phyloP scores from a whole-genome alignment of 805 yeast species.

The Yamadazyma kitorensis region DNA sequence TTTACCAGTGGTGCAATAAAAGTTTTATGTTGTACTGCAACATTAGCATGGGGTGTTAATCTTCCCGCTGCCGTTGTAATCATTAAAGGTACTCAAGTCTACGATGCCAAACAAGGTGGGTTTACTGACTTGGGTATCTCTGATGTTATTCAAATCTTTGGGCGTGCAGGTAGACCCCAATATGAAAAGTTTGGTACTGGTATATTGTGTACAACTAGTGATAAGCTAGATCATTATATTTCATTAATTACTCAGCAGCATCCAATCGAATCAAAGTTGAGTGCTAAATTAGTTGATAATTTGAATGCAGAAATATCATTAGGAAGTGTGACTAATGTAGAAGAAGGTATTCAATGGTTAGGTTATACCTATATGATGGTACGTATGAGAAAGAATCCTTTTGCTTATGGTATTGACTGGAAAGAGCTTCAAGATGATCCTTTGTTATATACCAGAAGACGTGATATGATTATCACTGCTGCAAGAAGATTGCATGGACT shows the following conservation, averaged over 20 bases:
- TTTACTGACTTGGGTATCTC: constrained; percentile 90
- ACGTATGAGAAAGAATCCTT: constrained; percentile 91
- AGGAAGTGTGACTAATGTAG: constrained; percentile 92
- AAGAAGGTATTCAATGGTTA: constrained; percentile 96
- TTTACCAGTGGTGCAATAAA: constrained; percentile 82
- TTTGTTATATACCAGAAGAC: constrained; percentile 64
- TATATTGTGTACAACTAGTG: constrained; percentile 79
- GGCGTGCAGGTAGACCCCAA: constrained; percentile 99
- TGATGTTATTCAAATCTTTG: constrained; percentile 96
- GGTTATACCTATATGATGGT: constrained; percentile 95
- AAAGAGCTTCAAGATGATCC: constrained; percentile 83
- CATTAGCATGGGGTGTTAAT: constrained; percentile 99
- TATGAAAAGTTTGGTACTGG: constrained; percentile 92
- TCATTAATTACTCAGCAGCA: constrained; percentile 88
- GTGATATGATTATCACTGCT: constrained; percentile 73
- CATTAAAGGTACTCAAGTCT: constrained; percentile 94
- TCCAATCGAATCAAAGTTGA: constrained; percentile 86
- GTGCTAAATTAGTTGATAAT: constrained; percentile 81
- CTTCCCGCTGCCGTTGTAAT: constrained; percentile 97
- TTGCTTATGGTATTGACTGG: constrained; percentile 89
- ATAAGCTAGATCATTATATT: constrained; percentile 83
- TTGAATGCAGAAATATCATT: constrained; percentile 94
- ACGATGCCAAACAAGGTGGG: constrained; percentile 94
- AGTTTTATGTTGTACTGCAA: constrained; percentile 93
- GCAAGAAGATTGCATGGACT: constrained; percentile 80